phyloP scores from a whole-genome alignment of 2,329 filamentous ascomycete genomes.

The Penicillium sp. region DNA sequence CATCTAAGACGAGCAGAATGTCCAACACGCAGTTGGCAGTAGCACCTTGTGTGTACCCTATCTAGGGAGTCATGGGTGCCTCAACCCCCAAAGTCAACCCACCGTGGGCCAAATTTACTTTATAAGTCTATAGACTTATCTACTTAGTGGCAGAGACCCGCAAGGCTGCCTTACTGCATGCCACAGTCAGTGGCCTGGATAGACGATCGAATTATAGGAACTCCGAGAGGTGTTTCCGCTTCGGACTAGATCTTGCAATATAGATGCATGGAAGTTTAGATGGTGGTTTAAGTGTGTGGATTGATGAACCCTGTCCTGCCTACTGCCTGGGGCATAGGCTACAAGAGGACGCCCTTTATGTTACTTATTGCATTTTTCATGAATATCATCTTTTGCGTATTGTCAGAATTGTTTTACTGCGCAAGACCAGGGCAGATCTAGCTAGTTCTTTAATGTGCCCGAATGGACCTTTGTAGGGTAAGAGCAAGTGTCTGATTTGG shows the following conservation, averaged over 20 bases:
- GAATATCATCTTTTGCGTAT: constrained; percentile 1
- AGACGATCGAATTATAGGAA: not conserved
- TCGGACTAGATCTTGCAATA: not conserved
- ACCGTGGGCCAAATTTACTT: not conserved
- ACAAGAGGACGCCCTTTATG: not conserved
- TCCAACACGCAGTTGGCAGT: not conserved
- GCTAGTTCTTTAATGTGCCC: not conserved
- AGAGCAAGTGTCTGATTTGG: not conserved
- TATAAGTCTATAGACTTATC: not conserved
- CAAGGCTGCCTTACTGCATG: not conserved
- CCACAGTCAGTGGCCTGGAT: not conserved
- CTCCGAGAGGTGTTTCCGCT: not conserved
- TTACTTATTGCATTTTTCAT: not conserved
- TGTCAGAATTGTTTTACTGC: too few relatives aligned
- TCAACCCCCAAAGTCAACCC: not conserved
- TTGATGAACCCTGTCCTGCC: not conserved
- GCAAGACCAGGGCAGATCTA: not conserved
- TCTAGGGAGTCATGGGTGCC: not conserved
- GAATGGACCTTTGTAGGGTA: not conserved
- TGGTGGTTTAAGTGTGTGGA: not conserved
- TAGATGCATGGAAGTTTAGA: constrained; percentile 1
- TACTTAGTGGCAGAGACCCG: not conserved
- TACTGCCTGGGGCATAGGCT: constrained; percentile 5
- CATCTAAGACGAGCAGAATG: not conserved
- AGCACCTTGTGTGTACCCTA: not conserved